Evolutionary conservation across 2,329 filamentous ascomycete genomes (phyloP).

Genomic region (Aspergillus quadricinctus): DNA sequence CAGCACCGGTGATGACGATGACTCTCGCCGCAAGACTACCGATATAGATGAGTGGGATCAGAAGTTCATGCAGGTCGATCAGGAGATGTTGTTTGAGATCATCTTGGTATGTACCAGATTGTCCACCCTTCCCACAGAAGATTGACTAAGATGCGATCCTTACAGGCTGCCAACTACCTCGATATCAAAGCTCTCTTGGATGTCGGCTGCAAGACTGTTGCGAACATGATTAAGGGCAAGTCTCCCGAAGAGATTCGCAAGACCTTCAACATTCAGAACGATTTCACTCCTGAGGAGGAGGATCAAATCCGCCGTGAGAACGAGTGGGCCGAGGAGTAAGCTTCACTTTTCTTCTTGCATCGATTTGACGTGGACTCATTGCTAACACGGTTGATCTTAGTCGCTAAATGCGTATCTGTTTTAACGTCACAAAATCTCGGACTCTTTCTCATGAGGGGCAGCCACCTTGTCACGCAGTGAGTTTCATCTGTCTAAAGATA

Average conservation of each 20-base stretch:
- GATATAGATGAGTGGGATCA: conserved; percentile 99
- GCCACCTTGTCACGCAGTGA: conserved; percentile 1
- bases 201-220: conserved; percentile 98
- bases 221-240: conserved; percentile 99
- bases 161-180: conserved; percentile 90
- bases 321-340: conserved; percentile 80
- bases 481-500: conserved; percentile 5
- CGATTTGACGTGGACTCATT: not conserved
- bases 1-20: conserved; percentile 78
- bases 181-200: conserved; percentile 98
- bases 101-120: conserved; percentile 67
- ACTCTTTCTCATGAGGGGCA: not conserved
- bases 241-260: conserved; percentile 98
- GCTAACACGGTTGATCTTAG: conserved; percentile 15
- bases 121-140: not conserved
- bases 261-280: conserved; percentile 99
- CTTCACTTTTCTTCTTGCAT: conserved; percentile 4
- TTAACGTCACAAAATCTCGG: not conserved
- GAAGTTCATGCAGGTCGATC: conserved; percentile 99
- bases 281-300: conserved; percentile 98
- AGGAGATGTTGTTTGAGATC: conserved; percentile 99
- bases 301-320: conserved; percentile 94
- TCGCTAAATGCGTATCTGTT: conserved; percentile 47
- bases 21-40: conserved; percentile 95
- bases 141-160: conserved; percentile 1